Percentiles rank a stretch among this genome's conserved stretches.
Conservation (phyloP, 352 stramenopile species). For the Phytopythium delawarense region DNA sequence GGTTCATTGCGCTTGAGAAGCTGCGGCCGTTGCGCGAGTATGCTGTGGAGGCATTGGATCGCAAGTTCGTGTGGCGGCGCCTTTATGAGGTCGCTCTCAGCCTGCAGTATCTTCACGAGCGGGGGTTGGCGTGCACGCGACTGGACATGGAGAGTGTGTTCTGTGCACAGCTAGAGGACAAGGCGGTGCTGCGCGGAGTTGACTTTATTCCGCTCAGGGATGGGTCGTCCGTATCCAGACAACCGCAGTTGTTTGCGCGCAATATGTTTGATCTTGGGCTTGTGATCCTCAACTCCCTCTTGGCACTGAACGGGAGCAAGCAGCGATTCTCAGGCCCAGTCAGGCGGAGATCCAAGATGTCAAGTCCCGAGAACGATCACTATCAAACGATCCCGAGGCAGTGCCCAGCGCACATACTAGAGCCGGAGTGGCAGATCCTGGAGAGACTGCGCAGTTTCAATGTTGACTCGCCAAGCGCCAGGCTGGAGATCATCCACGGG, state of each 20-base stretch:
- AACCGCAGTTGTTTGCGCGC: not conserved
- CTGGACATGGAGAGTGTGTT: not conserved
- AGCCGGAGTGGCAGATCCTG: not conserved
- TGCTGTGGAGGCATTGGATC: not conserved
- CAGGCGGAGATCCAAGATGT: not conserved
- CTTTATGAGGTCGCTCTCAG: not conserved
- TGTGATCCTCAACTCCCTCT: not conserved
- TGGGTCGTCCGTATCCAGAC: not conserved
- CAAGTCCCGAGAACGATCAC: not conserved
- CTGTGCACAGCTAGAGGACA: not conserved
- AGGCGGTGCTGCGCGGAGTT: not conserved
- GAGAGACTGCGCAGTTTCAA: not conserved
- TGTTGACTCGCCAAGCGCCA: not conserved
- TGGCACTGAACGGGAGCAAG: not conserved
- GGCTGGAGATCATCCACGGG: not conserved
- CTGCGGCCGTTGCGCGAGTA: not conserved
- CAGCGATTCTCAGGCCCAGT: not conserved
- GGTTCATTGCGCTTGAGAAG: not conserved
- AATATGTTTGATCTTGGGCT: not conserved
- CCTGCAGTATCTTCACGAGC: not conserved
- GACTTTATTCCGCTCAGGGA: not conserved
- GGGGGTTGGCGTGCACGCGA: not conserved
- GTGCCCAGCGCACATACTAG: not conserved
- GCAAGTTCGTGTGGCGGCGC: constrained; percentile 1
- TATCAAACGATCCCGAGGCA: not conserved